Conservation (phyloP, 1,139 yeast genomes). For the Ashbya aceris region DNA sequence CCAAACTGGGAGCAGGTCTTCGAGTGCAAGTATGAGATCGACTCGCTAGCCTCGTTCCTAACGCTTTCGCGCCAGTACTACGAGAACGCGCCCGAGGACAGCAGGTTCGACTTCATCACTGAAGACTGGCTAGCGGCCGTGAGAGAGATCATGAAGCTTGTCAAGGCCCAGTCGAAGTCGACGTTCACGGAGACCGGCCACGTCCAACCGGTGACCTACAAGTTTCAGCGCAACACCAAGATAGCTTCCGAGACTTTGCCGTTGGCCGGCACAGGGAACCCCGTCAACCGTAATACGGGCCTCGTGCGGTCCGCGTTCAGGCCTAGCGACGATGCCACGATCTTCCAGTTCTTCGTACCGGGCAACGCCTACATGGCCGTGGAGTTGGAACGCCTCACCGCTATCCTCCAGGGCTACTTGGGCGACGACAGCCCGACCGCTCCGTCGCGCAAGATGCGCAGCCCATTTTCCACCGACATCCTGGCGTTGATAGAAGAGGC, state of each 20-base stretch:
- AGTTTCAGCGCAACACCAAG: slow-evolving; percentile 65
- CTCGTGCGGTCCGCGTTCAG: slow-evolving; percentile 78
- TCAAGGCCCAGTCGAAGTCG: slow-evolving; percentile 54
- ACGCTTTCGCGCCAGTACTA: slow-evolving; percentile 66
- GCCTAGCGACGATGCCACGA: slow-evolving; percentile 85
- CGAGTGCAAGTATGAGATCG: slow-evolving; percentile 86
- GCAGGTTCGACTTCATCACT: slow-evolving; percentile 38
- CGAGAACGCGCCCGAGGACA: slow-evolving; percentile 41
- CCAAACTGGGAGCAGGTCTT: slow-evolving; percentile 69
- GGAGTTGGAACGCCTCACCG: slow-evolving; percentile 34
- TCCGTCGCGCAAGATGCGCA: not conserved
- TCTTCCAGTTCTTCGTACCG: slow-evolving; percentile 72
- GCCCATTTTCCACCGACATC: not conserved
- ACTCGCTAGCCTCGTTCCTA: slow-evolving; percentile 74
- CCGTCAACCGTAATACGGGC: slow-evolving; percentile 64
- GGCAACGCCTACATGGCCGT: slow-evolving; percentile 73
- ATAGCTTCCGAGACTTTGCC: slow-evolving; percentile 77
- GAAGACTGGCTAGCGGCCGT: slow-evolving; percentile 53
- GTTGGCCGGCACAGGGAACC: slow-evolving; percentile 72
- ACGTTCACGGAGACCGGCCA: slow-evolving; percentile 52
- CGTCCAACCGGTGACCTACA: slow-evolving; percentile 43
- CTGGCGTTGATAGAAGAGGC: slow-evolving; percentile 15
- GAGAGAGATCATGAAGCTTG: slow-evolving; percentile 42
- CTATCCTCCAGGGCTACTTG: slow-evolving; percentile 11
- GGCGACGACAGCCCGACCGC: not conserved